Percentiles rank a stretch among this genome's conserved stretches.
These are phyloP conservation scores for Hysterium pulicare DNA, from an alignment of 2,329 filamentous ascomycete genomes.

Conservation along the genomic window DNA sequence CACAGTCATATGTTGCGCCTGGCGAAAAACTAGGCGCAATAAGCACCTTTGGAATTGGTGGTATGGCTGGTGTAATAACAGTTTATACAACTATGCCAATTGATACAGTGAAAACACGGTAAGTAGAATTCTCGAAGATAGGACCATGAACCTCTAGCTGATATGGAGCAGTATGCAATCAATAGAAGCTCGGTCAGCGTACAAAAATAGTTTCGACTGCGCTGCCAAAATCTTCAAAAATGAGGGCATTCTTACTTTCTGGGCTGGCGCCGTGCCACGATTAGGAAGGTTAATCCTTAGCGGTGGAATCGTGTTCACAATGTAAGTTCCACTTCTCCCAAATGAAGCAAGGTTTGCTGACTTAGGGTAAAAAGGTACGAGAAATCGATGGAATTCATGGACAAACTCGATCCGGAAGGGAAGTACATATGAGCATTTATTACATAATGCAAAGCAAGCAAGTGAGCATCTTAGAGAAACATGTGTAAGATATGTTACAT, in stretches of 20 bases:
- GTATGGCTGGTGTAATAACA: slow-evolving; percentile 83
- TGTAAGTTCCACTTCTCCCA: slow-evolving; percentile 50
- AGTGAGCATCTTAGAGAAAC: no score
- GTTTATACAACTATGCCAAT: slow-evolving; percentile 71
- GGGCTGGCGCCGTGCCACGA: slow-evolving; percentile 87
- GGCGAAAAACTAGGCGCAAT: slow-evolving; percentile 89
- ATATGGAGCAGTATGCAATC: slow-evolving; percentile 74
- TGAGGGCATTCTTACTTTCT: slow-evolving; percentile 86
- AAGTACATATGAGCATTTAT: slow-evolving; percentile 75
- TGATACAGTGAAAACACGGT: slow-evolving; percentile 89
- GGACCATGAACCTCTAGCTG: not conserved
- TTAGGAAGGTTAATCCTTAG: slow-evolving; percentile 82
- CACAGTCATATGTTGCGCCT: slow-evolving; percentile 85
- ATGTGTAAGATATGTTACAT: no score
- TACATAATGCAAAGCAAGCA: no score
- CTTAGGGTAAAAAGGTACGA: slow-evolving; percentile 60
- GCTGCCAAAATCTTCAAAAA: slow-evolving; percentile 79
- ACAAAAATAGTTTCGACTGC: slow-evolving; percentile 86
- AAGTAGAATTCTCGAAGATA: slow-evolving; percentile 5
- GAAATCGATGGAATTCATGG: slow-evolving; percentile 88
- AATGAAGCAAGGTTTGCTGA: slow-evolving; percentile 7
- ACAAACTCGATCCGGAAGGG: slow-evolving; percentile 74
- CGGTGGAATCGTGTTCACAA: slow-evolving; percentile 95
- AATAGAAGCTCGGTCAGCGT: slow-evolving; percentile 74
- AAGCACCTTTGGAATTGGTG: slow-evolving; percentile 88